These are phyloP conservation scores for Coniella lustricola DNA, from an alignment of 2,329 filamentous ascomycete genomes.

Conservation along the genomic window DNA sequence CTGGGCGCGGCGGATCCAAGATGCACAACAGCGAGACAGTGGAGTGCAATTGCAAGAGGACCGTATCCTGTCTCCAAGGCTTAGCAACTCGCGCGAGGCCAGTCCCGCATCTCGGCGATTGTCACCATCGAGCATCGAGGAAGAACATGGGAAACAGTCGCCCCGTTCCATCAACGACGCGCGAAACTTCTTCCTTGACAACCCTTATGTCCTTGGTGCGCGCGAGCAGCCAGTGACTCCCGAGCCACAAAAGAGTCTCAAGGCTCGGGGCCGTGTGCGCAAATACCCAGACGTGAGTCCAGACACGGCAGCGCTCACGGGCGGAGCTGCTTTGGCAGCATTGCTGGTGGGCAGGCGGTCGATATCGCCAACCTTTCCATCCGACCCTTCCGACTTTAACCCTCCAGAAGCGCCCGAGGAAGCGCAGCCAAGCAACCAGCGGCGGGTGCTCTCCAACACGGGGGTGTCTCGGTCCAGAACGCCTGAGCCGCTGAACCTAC, in stretches of 20 bases:
- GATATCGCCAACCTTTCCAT: conserved; percentile 26
- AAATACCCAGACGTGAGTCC: conserved; percentile 25
- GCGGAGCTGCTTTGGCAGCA: conserved; percentile 29
- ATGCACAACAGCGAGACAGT: conserved; percentile 43
- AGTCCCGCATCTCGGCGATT: conserved; percentile 14
- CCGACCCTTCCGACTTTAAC: not conserved
- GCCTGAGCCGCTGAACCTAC: conserved; percentile 46
- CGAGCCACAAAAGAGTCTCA: conserved; percentile 37
- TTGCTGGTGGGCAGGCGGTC: conserved; percentile 17
- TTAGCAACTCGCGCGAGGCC: conserved; percentile 16
- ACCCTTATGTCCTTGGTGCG: conserved; percentile 30
- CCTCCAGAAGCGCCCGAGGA: conserved; percentile 16
- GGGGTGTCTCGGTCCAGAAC: conserved; percentile 45
- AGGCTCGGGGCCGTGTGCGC: conserved; percentile 18
- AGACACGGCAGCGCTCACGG: conserved; percentile 19
- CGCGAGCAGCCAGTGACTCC: conserved; percentile 34
- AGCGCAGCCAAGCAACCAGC: conserved; percentile 28
- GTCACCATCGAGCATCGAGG: conserved; percentile 11
- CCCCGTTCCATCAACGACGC: conserved; percentile 5
- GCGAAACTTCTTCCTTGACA: conserved; percentile 11
- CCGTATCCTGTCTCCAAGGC: conserved; percentile 26
- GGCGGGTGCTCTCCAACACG: conserved; percentile 46
- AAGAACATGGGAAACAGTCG: conserved; percentile 3
- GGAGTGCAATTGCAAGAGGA: conserved; percentile 48
- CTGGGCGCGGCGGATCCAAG: conserved; percentile 27